phyloP scores from a whole-genome alignment of 2,329 filamentous ascomycete genomes.

The Penicillium sp. region DNA sequence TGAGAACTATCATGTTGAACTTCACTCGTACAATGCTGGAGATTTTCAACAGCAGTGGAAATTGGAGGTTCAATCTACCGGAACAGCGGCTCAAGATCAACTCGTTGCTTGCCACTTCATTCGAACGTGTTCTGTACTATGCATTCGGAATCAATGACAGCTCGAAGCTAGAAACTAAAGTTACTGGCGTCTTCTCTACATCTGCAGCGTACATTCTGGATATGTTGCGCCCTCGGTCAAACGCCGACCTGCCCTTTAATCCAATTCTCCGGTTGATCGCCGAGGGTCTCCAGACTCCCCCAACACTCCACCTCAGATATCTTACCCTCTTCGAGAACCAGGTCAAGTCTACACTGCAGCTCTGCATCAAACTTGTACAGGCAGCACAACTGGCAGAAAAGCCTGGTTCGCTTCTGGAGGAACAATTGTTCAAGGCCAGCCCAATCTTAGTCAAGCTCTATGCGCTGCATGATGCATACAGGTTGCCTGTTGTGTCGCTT shows the following conservation, averaged over 20 bases:
- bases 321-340: constrained; percentile 59
- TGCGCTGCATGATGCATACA: constrained; percentile 65
- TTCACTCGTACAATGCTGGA: constrained; percentile 76
- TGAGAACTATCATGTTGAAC: constrained; percentile 67
- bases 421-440: constrained; percentile 75
- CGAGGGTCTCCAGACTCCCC: constrained; percentile 58
- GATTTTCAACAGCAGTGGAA: constrained; percentile 78
- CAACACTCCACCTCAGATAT: constrained; percentile 61
- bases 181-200: constrained; percentile 64
- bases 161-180: constrained; percentile 46
- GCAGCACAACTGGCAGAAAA: constrained; percentile 64
- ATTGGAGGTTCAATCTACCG: constrained; percentile 75
- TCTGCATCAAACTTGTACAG: constrained; percentile 69
- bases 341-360: constrained; percentile 61
- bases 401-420: constrained; percentile 66
- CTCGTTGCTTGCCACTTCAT: constrained; percentile 63
- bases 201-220: constrained; percentile 74
- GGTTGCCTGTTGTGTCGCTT: constrained; percentile 63
- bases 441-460: constrained; percentile 75
- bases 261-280: constrained; percentile 71
- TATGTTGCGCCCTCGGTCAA: constrained; percentile 69
- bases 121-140: constrained; percentile 69
- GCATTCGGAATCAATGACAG: constrained; percentile 72
- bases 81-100: constrained; percentile 69
- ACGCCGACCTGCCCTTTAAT: constrained; percentile 70